A percentile compares a stretch with the other conserved stretches of the same genome.
These are phyloP conservation scores for Cutaneotrichosporon spelunceum DNA, from an alignment of 1,284 basidiomycete species.

Conservation along the genomic window DNA sequence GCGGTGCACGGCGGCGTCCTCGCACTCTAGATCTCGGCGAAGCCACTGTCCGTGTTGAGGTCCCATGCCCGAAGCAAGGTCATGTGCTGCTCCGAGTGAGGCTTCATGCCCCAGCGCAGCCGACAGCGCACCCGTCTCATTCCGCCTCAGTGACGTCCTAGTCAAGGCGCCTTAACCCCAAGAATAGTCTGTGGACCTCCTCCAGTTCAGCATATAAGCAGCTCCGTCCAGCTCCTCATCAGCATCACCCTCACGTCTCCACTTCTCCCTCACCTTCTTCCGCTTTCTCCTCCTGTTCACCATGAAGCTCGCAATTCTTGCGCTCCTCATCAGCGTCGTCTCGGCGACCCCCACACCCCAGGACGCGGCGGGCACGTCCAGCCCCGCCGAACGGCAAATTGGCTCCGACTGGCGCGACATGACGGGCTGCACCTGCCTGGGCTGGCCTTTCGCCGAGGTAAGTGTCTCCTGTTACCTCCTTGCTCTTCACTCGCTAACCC, in stretches of 20 bases:
- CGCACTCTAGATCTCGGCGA: neutral
- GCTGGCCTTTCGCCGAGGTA: neutral
- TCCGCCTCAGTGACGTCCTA: neutral
- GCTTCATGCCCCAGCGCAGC: neutral
- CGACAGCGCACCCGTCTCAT: neutral
- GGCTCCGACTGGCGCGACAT: neutral
- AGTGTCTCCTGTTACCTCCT: neutral
- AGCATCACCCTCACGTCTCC: neutral
- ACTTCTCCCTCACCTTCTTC: neutral
- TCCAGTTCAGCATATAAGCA: neutral
- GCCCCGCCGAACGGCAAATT: neutral
- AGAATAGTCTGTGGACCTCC: neutral
- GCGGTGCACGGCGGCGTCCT: neutral
- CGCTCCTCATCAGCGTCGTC: neutral
- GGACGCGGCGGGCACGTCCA: neutral
- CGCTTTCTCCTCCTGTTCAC: neutral
- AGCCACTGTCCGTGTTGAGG: neutral
- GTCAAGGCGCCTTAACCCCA: neutral
- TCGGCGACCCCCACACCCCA: neutral
- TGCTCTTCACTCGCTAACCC: neutral
- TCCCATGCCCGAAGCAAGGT: too few species aligned
- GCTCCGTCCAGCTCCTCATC: neutral
- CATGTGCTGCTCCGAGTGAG: neutral
- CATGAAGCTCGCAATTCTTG: neutral
- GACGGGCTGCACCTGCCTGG: conserved; percentile 1